Base-by-base conservation (phyloP, 2,329 filamentous ascomycete species). In the Chrysoporthe austroafricana region DNA sequence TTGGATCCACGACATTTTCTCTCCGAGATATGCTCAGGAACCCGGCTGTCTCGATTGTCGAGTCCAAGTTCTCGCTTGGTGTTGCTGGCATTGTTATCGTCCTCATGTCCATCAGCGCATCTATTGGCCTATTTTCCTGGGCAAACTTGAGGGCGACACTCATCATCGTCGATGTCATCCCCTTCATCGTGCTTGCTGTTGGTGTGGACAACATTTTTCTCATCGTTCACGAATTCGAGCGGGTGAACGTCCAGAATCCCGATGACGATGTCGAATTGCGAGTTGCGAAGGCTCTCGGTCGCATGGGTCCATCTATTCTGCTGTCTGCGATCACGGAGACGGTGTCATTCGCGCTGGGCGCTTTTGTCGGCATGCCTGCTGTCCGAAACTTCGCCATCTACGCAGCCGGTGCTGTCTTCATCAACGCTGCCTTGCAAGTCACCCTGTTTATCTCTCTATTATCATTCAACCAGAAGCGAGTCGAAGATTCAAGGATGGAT, bases 141-240 rank as follows among this genome's bases (percentile, higher is more conserved):
- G 87, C 89, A 48, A 94, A 94, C 1, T 88, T 99, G 74, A 97
- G 97, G 79, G 96, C 95, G 16, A 99, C 96, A 0, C 83, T 99
- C 72, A 99, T 99, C 75, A 99, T 99, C 70, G 95, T 96, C 4
- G 96, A 99, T 76, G 96, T 99, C 70, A 99, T 99, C 71, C 96
- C 96, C 0, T 99, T 99, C 79, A 90, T 99, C 71, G 95, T 99
- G 11, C 83, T 99, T 26, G 96, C 96, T 14, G 94, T 99, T 39
- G 96, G 96, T 58, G 96, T 99, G 2, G 96, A 99, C 84, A 99
- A 99, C 76, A 98, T 99, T 74, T 99, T 99, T 81, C 83, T 99
- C 66, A 97, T 99, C 68, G 96, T 99, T 0, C 96, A 99, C 79
- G 96, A 99, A 79, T 97, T 99, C 69, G 96, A 99, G 77, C 88